Percentiles rank a stretch among this genome's conserved stretches.
phyloP scores from a whole-genome alignment of 108 stramenopile species.

The Fragilariopsis cylindrus region DNA sequence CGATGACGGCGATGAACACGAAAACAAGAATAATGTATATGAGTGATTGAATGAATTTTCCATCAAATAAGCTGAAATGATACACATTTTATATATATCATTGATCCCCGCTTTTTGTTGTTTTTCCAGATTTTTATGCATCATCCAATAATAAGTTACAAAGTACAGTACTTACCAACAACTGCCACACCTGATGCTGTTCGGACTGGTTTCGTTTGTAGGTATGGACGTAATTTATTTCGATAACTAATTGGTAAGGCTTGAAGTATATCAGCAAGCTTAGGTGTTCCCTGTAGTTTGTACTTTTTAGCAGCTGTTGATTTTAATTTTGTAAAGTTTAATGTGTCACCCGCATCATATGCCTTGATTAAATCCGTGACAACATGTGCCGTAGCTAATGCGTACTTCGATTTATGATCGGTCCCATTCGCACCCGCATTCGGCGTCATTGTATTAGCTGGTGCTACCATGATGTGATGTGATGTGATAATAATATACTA shows the following conservation, averaged over 20 bases:
- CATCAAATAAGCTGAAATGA: neutral
- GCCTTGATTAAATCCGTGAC: constrained; percentile 84
- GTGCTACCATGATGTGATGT: neutral
- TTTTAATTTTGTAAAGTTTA: constrained; percentile 91
- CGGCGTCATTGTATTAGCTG: neutral
- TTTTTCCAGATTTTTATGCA: neutral
- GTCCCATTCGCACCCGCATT: neutral
- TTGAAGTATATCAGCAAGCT: constrained; percentile 88
- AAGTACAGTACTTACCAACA: constrained; percentile 45
- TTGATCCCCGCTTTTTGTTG: neutral
- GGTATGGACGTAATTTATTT: constrained; percentile 74
- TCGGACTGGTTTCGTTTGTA: constrained; percentile 92
- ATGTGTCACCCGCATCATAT: constrained; percentile 71
- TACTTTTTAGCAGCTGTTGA: constrained; percentile 71
- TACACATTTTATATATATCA: neutral
- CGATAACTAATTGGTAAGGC: constrained; percentile 84
- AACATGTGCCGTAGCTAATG: constrained; percentile 77
- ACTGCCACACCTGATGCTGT: constrained; percentile 94
- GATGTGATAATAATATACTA: too few species aligned
- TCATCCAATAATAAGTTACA: neutral
- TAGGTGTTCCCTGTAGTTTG: constrained; percentile 86
- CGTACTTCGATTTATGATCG: constrained; percentile 53
- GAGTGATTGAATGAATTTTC: too few species aligned
- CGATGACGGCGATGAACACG: too few species aligned
- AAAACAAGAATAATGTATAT: too few species aligned